Conservation (phyloP, 495 filamentous ascomycete genomes). For the Penicillium taxi region DNA sequence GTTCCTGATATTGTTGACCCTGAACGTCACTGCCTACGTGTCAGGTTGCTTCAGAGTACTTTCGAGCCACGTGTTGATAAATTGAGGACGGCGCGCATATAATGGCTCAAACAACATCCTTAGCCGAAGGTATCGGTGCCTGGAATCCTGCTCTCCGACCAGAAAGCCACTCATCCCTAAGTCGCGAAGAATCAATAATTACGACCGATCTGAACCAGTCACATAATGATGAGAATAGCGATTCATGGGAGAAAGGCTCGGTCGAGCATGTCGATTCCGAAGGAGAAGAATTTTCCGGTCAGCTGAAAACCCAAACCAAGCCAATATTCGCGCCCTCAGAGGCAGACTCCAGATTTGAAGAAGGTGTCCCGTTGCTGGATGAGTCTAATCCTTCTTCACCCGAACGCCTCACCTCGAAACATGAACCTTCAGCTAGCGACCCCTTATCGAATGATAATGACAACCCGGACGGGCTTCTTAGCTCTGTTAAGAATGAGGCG, state of each 20-base stretch:
- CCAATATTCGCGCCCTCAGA: conserved; percentile 39
- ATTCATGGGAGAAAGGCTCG: conserved; percentile 24
- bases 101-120: conserved; percentile 18
- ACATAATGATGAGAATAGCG: conserved; percentile 13
- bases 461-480: conserved; percentile 35
- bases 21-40: conserved; percentile 26
- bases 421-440: conserved; percentile 15
- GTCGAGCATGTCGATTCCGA: conserved; percentile 32
- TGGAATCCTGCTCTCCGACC: conserved; percentile 41
- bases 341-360: conserved; percentile 41
- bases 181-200: background rate
- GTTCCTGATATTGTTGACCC: conserved; percentile 21
- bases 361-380: conserved; percentile 39
- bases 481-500: conserved; percentile 4
- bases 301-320: conserved; percentile 42
- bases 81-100: conserved; percentile 6
- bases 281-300: conserved; percentile 41
- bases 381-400: conserved; percentile 16
- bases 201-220: conserved; percentile 1
- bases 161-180: conserved; percentile 12
- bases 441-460: conserved; percentile 34
- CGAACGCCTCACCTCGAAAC: conserved; percentile 10
- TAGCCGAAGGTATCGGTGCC: conserved; percentile 13
- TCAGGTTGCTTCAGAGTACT: conserved; percentile 19
- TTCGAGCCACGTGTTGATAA: conserved; percentile 5